Conservation (phyloP, 139 green algal species). For the Zygnema circumcarinatum region DNA sequence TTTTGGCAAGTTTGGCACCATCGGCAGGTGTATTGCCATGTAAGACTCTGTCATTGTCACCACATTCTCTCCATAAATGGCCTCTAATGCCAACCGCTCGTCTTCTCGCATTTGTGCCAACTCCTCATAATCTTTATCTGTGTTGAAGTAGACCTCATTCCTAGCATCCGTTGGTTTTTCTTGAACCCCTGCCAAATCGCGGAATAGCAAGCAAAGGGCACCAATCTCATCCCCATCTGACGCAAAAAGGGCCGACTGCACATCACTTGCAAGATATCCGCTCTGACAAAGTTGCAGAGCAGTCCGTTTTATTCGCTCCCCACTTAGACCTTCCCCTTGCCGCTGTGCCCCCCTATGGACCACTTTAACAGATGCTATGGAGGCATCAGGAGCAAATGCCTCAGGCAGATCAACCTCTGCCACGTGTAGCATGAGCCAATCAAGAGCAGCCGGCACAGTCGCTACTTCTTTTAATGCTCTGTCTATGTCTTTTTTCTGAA, state of each 20-base stretch:
- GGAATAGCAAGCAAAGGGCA: slow-evolving; percentile 1
- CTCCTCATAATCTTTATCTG: slow-evolving; percentile 10
- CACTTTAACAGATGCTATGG: slow-evolving; percentile 25
- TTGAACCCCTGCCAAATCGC: neutral
- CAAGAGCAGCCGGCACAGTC: slow-evolving; percentile 15
- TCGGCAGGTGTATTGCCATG: neutral
- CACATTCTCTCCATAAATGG: slow-evolving; percentile 48
- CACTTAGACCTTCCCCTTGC: neutral
- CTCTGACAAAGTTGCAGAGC: neutral
- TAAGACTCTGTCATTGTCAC: neutral
- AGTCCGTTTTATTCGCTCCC: neutral
- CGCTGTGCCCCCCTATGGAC: neutral
- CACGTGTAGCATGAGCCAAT: slow-evolving; percentile 63
- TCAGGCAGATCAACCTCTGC: slow-evolving; percentile 50
- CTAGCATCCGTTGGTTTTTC: neutral
- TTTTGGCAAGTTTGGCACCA: neutral
- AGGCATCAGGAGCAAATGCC: slow-evolving; percentile 38
- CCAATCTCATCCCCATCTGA: slow-evolving; percentile 5
- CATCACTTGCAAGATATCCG: slow-evolving; percentile 14
- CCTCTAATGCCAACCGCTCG: slow-evolving; percentile 39
- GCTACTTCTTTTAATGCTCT: neutral
- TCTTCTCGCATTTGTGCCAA: slow-evolving; percentile 37
- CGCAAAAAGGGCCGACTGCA: slow-evolving; percentile 7
- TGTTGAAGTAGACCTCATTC: too few relatives aligned
- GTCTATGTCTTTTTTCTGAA: slow-evolving; percentile 8